Evolutionary conservation across 1,139 yeast species (phyloP).

Genomic region (Candida sanyaensis): DNA sequence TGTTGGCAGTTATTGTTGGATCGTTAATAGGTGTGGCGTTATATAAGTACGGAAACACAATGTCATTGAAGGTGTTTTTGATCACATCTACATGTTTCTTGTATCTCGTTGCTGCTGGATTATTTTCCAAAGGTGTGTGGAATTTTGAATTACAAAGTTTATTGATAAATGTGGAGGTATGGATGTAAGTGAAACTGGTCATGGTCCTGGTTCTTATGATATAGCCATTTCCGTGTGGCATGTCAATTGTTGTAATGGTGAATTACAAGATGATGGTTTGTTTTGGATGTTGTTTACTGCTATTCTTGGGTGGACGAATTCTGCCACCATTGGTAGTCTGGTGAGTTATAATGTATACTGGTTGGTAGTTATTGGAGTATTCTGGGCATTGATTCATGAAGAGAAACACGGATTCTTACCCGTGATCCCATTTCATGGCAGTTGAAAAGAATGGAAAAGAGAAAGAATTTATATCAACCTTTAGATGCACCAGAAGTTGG

Average conservation of each 20-base stretch:
- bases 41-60: conserved; percentile 44
- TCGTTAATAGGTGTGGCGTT: conserved; percentile 34
- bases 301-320: conserved; percentile 50
- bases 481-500: conserved; percentile 12
- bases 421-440: conserved; percentile 59
- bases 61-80: conserved; percentile 44
- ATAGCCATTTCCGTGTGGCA: conserved; percentile 30
- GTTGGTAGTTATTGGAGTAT: conserved; percentile 29
- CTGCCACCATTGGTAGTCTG: conserved; percentile 51
- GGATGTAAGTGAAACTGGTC: conserved; percentile 50
- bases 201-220: conserved; percentile 51
- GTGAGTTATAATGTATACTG: conserved; percentile 39
- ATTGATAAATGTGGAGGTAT: conserved; percentile 44
- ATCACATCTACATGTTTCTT: conserved; percentile 42
- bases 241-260: conserved; percentile 50
- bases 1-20: conserved; percentile 35
- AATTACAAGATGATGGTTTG: conserved; percentile 45
- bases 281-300: conserved; percentile 50
- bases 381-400: conserved; percentile 29
- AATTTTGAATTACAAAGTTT: conserved; percentile 45
- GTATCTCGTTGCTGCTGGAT: conserved; percentile 47
- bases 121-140: conserved; percentile 50
- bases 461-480: conserved; percentile 20
- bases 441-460: conserved; percentile 49
- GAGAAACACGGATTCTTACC: conserved; percentile 37